Base-by-base conservation (phyloP, 148 eudicot species). In the Rhododendron williamsianum region DNA sequence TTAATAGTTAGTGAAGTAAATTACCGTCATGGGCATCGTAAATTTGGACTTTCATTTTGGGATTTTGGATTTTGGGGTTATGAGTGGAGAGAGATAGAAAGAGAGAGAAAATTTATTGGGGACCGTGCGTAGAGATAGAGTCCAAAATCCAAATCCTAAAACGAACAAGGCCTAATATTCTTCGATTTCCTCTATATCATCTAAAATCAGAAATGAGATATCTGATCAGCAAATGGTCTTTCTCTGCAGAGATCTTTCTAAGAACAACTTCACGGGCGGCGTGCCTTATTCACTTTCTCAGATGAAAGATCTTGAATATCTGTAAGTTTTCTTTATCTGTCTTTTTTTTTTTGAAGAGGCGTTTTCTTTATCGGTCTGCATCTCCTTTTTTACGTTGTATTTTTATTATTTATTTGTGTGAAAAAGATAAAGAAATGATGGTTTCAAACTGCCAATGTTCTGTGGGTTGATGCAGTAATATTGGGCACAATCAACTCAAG, bases 281-380 rank as follows among this genome's bases (percentile, higher is more conserved):
- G 86, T 93, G 81, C 96, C 94, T 16, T 93, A 89, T 83, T 93
- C 96, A 76, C 84, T 93, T 80, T 89, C 94, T 81, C 92, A 88
- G 81, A 91, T 93, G 93, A 88, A 83, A 49, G 83, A 69, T 81
- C 90, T 93, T 43, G 89, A 89, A 81, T 83, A 86, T 83, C 88
- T 93, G 96, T 93, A 88, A 92, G 92, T 56, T 76, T 49, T 86
- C 67, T 79, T 86, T 82, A 33, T 60, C 67, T 56, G 30, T 60
- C 36, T 48, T 52, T 54, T 16, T 16, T 54, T 58, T 58, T 58
- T 58, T 58, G n/a, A 19, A 21, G 25, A 58, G 65, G 65, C 25
- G 4, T 56, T 76, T 51, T 86, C 67, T 79, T 85, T 82, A 21
- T 52, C 67, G 41, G 23, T 60, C 51, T 58, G 63, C 38, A 81